Conservation (phyloP, 2,329 filamentous ascomycete species). For the Elsinoe fawcettii region DNA sequence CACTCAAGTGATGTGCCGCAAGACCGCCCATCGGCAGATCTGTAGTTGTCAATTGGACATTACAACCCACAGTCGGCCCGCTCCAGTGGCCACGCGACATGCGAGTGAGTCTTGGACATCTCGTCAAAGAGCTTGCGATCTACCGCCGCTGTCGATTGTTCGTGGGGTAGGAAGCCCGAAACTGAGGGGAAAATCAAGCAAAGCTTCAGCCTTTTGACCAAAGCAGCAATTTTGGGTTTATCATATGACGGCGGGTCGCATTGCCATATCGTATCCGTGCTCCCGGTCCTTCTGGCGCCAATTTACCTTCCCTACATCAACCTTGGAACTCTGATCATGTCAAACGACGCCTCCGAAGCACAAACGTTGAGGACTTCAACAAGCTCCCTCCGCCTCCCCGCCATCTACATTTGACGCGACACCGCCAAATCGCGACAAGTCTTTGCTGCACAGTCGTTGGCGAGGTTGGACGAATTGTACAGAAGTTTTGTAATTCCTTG, state of each 20-base stretch:
- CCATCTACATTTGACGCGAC: constrained; percentile 15
- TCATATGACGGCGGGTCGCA: constrained; percentile 9
- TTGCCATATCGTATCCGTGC: constrained; percentile 1
- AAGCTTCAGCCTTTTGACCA: neutral
- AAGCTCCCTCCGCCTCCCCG: constrained; percentile 13
- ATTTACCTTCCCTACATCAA: neutral
- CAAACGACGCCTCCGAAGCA: constrained; percentile 6
- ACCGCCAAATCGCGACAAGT: neutral
- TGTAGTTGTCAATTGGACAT: neutral
- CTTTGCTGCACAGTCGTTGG: constrained; percentile 9
- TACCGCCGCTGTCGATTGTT: constrained; percentile 10
- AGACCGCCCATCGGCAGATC: neutral
- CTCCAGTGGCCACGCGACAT: constrained; percentile 13
- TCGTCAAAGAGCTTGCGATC: constrained; percentile 8
- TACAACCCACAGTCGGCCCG: constrained; percentile 1
- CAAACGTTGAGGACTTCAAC: constrained; percentile 3
- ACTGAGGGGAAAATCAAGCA: constrained; percentile 5
- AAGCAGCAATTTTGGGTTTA: constrained; percentile 7
- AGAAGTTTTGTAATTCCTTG: neutral
- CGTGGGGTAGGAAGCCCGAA: neutral
- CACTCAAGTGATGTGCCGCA: neutral
- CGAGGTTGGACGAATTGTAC: constrained; percentile 12
- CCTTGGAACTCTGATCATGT: neutral
- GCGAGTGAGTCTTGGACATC: neutral
- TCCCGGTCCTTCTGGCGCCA: neutral